Evolutionary conservation across 768 basidiomycete species (phyloP).

Genomic region (Phaeotremella fagi): DNA sequence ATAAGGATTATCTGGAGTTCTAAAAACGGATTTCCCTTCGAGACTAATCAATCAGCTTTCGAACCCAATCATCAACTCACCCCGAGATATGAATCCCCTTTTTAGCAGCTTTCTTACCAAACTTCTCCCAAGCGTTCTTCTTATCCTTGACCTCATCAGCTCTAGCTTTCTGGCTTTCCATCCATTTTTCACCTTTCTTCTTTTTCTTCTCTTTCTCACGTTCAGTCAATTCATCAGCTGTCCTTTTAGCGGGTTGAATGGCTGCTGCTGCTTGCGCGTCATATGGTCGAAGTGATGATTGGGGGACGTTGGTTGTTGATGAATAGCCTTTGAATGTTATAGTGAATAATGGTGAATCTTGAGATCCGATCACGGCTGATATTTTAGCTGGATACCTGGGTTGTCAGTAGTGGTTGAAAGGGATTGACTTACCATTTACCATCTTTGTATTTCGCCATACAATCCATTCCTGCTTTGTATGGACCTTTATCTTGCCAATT

Average conservation of each 20-base stretch:
- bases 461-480: conserved; percentile 48
- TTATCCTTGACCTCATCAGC: conserved; percentile 47
- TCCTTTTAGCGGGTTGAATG: conserved; percentile 33
- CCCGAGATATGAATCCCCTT: conserved; percentile 49
- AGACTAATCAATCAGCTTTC: conserved; percentile 22
- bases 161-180: conserved; percentile 44
- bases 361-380: conserved; percentile 42
- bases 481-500: conserved; percentile 40
- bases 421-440: conserved; percentile 42
- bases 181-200: conserved; percentile 50
- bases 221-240: conserved; percentile 39
- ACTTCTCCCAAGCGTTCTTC: conserved; percentile 49
- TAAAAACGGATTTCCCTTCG: conserved; percentile 47
- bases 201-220: conserved; percentile 49
- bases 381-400: conserved; percentile 47
- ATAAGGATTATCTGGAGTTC: conserved; percentile 44
- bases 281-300: conserved; percentile 39
- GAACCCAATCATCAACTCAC: conserved; percentile 16
- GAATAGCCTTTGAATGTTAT: conserved; percentile 48
- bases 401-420: neutral
- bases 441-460: conserved; percentile 49
- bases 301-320: conserved; percentile 44
- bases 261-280: conserved; percentile 36
- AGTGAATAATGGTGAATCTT: conserved; percentile 44
- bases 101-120: conserved; percentile 49